Evolutionary conservation across 2,329 filamentous ascomycete genomes (phyloP).

Genomic region (Beauveria brongniartii): DNA sequence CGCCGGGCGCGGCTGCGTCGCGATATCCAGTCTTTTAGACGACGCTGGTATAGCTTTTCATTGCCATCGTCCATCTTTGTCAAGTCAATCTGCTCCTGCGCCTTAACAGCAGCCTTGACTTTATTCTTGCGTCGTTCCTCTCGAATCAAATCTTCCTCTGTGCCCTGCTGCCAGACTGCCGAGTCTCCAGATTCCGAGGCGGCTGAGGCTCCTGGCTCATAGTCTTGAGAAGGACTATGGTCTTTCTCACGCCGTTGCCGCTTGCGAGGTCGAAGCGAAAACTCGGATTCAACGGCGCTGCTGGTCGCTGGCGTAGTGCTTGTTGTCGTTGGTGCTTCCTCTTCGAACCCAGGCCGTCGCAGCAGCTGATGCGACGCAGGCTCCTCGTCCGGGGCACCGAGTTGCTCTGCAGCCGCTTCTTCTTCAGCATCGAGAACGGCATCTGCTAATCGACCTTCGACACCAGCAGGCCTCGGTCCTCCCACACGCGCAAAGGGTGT

Average conservation of each 20-base stretch:
- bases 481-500: conserved; percentile 85
- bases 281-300: conserved; percentile 39
- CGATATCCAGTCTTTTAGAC: conserved; percentile 68
- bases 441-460: conserved; percentile 64
- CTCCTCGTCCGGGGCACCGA: conserved; percentile 35
- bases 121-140: conserved; percentile 35
- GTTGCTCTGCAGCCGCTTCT: conserved; percentile 41
- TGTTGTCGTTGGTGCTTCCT: conserved; percentile 18
- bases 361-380: conserved; percentile 64
- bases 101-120: conserved; percentile 26
- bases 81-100: conserved; percentile 38
- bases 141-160: conserved; percentile 30
- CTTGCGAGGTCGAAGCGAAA: conserved; percentile 51
- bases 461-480: conserved; percentile 50
- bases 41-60: conserved; percentile 67
- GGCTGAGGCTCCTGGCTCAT: conserved; percentile 26
- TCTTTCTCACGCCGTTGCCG: conserved; percentile 34
- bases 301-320: conserved; percentile 12
- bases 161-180: conserved; percentile 30
- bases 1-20: conserved; percentile 34
- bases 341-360: conserved; percentile 62
- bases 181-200: conserved; percentile 27
- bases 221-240: conserved; percentile 39
- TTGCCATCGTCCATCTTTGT: conserved; percentile 78
- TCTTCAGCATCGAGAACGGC: conserved; percentile 77